Conservation (phyloP, 139 green algal species). For the Ettlia oleoabundans region DNA sequence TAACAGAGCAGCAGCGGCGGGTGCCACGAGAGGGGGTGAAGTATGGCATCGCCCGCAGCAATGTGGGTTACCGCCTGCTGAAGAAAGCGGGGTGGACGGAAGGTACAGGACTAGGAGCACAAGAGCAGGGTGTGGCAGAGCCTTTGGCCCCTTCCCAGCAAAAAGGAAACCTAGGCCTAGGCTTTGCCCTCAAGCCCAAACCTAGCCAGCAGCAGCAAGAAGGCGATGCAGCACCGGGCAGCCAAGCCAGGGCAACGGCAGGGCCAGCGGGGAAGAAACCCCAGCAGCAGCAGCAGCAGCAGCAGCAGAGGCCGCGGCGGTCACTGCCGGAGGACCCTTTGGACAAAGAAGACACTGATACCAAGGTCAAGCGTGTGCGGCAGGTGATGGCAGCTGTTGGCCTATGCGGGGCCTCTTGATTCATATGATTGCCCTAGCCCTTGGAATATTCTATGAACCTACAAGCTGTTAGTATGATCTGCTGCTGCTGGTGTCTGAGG, state of each 20-base stretch:
- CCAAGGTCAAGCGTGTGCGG: slow-evolving; percentile 42
- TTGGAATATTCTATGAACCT: too few species aligned
- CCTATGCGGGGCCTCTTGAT: too few species aligned
- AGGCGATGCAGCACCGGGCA: not conserved
- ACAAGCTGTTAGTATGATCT: too few species aligned
- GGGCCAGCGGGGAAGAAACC: not conserved
- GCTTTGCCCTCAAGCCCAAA: slow-evolving; percentile 32
- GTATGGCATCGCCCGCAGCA: slow-evolving; percentile 24
- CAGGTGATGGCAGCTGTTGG: too few species aligned
- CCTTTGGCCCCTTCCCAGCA: slow-evolving; percentile 31
- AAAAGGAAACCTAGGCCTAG: slow-evolving; percentile 39
- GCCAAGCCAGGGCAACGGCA: too few species aligned
- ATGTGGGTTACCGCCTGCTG: slow-evolving; percentile 53
- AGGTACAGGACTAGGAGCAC: slow-evolving; percentile 52
- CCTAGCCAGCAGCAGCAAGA: not conserved
- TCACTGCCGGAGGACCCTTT: slow-evolving; percentile 30
- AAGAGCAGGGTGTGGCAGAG: slow-evolving; percentile 53
- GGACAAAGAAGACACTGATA: slow-evolving; percentile 17
- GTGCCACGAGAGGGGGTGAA: not conserved
- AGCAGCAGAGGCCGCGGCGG: not conserved
- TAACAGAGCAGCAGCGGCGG: not conserved
- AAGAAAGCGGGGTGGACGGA: slow-evolving; percentile 63
- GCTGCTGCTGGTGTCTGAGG: not conserved
- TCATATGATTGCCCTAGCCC: too few species aligned
- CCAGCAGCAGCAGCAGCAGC: not conserved